Evolutionary conservation across 2,329 filamentous ascomycete genomes (phyloP).

Genomic region (Elsinoe batatas): DNA sequence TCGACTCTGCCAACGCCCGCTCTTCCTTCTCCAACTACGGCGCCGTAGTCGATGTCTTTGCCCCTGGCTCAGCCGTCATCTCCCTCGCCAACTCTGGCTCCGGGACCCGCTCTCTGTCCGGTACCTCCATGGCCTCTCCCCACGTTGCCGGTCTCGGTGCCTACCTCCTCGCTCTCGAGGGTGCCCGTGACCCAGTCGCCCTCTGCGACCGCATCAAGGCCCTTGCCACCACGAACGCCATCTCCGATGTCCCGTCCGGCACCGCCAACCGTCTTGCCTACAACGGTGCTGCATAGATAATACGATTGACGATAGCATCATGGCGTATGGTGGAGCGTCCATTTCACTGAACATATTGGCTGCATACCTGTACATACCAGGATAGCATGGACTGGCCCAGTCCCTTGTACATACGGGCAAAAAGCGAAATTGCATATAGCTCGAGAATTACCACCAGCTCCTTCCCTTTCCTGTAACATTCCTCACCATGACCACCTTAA

Average conservation of each 20-base stretch:
- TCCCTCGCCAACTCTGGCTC: constrained; percentile 20
- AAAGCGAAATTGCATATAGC: not conserved
- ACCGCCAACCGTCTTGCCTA: constrained; percentile 15
- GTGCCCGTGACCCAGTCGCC: not conserved
- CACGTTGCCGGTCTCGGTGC: constrained; percentile 60
- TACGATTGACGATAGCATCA: not conserved
- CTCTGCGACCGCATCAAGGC: constrained; percentile 13
- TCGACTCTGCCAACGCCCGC: constrained; percentile 22
- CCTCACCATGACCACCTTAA: not conserved
- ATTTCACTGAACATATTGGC: not conserved
- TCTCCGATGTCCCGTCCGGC: constrained; percentile 3
- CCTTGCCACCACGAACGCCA: constrained; percentile 12
- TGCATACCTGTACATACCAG: not conserved
- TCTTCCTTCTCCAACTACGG: constrained; percentile 34
- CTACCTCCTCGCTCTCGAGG: constrained; percentile 34
- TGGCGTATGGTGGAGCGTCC: not conserved
- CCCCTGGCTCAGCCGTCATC: constrained; percentile 25
- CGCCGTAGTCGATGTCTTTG: constrained; percentile 30
- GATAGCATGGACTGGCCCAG: not conserved
- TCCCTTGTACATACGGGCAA: constrained; percentile 7
- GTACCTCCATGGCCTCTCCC: constrained; percentile 57
- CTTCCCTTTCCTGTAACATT: too few relatives aligned
- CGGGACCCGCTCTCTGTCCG: constrained; percentile 38
- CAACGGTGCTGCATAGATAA: constrained; percentile 12
- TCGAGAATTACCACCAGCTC: not conserved